phyloP scores from a whole-genome alignment of 768 basidiomycete species.

The Exsudoporus frostii region DNA sequence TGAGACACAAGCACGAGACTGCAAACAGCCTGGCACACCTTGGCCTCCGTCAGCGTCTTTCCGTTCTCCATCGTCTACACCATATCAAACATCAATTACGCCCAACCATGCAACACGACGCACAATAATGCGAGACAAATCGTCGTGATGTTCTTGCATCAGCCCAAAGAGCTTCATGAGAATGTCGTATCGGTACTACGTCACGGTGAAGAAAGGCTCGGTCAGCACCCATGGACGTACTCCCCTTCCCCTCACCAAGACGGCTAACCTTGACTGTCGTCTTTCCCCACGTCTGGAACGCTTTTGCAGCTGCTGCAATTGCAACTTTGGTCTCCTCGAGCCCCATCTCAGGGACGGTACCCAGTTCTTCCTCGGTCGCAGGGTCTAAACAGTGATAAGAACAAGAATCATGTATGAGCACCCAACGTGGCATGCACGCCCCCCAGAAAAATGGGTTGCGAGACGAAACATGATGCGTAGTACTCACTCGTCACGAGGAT shows the following conservation, averaged over 20 bases:
- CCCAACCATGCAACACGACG: constrained; percentile 25
- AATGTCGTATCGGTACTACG: constrained; percentile 76
- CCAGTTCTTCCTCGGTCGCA: constrained; percentile 78
- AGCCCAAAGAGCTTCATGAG: constrained; percentile 74
- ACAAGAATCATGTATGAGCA: constrained; percentile 1
- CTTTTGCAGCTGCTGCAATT: constrained; percentile 74
- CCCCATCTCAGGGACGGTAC: constrained; percentile 88
- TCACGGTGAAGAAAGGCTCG: neutral
- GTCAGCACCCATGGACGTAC: neutral
- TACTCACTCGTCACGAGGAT: constrained; percentile 74
- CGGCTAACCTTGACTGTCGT: constrained; percentile 77
- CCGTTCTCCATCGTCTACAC: constrained; percentile 91
- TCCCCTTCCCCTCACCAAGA: neutral
- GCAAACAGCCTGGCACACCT: constrained; percentile 41
- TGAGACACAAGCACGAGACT: neutral
- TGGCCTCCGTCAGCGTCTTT: constrained; percentile 81
- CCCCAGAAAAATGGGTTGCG: neutral
- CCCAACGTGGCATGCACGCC: neutral
- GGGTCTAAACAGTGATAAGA: constrained; percentile 57
- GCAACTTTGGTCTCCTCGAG: constrained; percentile 79
- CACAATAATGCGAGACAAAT: constrained; percentile 83
- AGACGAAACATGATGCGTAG: neutral
- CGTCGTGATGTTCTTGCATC: constrained; percentile 82
- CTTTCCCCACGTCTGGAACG: constrained; percentile 82
- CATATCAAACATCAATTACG: constrained; percentile 10